These are phyloP conservation scores for Vickermania ingenoplastis DNA, from an alignment of 208 protist genomes.

Conservation along the genomic window DNA sequence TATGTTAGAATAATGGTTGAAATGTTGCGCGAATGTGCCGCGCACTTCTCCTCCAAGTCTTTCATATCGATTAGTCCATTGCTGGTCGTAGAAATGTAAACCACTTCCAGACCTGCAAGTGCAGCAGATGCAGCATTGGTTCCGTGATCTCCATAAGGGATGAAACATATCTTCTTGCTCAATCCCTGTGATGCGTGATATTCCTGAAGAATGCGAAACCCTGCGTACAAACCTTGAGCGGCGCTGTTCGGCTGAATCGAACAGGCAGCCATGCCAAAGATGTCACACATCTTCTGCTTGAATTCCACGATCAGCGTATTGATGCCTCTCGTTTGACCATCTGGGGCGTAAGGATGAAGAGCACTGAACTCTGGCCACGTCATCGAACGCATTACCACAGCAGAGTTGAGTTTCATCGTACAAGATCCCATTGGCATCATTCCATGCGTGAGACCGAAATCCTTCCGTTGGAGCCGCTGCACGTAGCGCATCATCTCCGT, in stretches of 20 bases:
- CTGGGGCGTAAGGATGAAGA: conserved; percentile 95
- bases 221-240: conserved; percentile 95
- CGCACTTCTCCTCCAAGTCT: conserved; percentile 85
- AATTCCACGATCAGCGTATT: conserved; percentile 67
- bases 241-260: conserved; percentile 97
- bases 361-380: conserved; percentile 90
- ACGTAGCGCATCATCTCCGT: conserved; percentile 96
- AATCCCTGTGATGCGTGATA: conserved; percentile 73
- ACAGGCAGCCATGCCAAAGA: conserved; percentile 93
- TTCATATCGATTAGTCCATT: conserved; percentile 91
- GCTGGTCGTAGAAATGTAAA: conserved; percentile 85
- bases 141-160: conserved; percentile 95
- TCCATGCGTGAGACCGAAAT: conserved; percentile 89
- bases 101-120: conserved; percentile 88
- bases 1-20: conserved; percentile 97
- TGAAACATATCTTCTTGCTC: conserved; percentile 93
- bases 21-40: conserved; percentile 88
- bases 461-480: conserved; percentile 89
- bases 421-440: conserved; percentile 98
- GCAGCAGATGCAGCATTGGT: conserved; percentile 98
- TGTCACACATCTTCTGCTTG: conserved; percentile 79
- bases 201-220: conserved; percentile 84
- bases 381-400: conserved; percentile 92
- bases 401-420: conserved; percentile 99
- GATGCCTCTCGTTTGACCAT: conserved; percentile 86